Evolutionary conservation across 768 basidiomycete species (phyloP).

Genomic region (Tricholoma sp.): DNA sequence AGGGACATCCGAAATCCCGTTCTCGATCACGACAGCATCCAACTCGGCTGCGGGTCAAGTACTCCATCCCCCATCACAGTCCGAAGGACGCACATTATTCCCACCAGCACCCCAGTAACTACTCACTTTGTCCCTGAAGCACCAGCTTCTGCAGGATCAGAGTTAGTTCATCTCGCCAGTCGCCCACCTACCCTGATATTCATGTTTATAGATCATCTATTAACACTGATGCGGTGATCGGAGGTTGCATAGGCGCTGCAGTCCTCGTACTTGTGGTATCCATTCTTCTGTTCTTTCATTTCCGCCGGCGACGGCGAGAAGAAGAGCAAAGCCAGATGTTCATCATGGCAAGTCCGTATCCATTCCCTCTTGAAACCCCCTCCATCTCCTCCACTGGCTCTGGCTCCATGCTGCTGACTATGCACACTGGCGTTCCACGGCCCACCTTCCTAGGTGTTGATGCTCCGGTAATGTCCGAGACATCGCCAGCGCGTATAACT

Average conservation of each 20-base stretch:
- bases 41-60: conserved; percentile 5
- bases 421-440: not conserved
- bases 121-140: conserved; percentile 6
- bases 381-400: conserved; percentile 1
- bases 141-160: conserved; percentile 6
- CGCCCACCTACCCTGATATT: not conserved
- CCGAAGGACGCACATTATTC: not conserved
- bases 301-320: conserved; percentile 15
- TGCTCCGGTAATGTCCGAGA: conserved; percentile 4
- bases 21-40: conserved; percentile 5
- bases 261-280: conserved; percentile 11
- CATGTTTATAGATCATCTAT: conserved; percentile 3
- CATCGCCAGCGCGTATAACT: not conserved
- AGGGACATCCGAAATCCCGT: conserved; percentile 2
- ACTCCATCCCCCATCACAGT: not conserved
- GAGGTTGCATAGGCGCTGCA: conserved; percentile 14
- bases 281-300: conserved; percentile 8
- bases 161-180: not conserved
- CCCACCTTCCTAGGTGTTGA: conserved; percentile 1
- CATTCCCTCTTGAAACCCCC: conserved; percentile 2
- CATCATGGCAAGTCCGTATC: conserved; percentile 6
- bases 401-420: not conserved
- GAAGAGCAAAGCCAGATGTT: conserved; percentile 7
- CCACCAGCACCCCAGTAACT: conserved; percentile 1
- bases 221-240: conserved; percentile 10